Evolutionary conservation across 495 filamentous ascomycete species (phyloP).

Genomic region (Articulospora tetracladia): DNA sequence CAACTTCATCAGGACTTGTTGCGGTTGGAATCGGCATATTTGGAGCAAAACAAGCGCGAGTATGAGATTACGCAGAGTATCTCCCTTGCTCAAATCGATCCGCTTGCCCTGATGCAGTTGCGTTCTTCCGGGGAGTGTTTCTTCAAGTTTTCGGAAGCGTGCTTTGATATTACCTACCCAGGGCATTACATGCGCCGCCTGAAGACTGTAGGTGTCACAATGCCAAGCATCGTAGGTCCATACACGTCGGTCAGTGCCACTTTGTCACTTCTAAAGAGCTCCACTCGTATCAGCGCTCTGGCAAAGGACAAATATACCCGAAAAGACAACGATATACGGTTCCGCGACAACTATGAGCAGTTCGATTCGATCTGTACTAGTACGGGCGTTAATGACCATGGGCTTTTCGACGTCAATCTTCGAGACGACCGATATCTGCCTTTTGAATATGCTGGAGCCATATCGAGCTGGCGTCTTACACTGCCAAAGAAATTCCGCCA

Average conservation of each 20-base stretch:
- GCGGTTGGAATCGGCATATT: constrained; percentile 26
- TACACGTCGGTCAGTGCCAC: constrained; percentile 23
- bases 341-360: background rate
- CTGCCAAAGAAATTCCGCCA: constrained; percentile 1
- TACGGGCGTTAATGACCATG: constrained; percentile 16
- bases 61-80: constrained; percentile 33
- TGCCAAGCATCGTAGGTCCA: constrained; percentile 28
- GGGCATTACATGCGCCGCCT: constrained; percentile 39
- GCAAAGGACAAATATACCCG: background rate
- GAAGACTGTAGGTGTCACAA: constrained; percentile 18
- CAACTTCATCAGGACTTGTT: constrained; percentile 22
- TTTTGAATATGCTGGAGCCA: constrained; percentile 29
- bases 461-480: constrained; percentile 21
- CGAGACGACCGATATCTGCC: constrained; percentile 24
- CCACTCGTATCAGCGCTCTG: constrained; percentile 4
- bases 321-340: constrained; percentile 3
- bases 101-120: constrained; percentile 26
- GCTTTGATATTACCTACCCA: constrained; percentile 40
- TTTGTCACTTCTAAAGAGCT: constrained; percentile 9
- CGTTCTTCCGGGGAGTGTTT: constrained; percentile 18
- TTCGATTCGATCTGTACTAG: constrained; percentile 18
- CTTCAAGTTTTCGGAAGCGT: constrained; percentile 29
- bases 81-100: constrained; percentile 29
- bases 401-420: constrained; percentile 19
- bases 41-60: constrained; percentile 24